Base-by-base conservation (phyloP, 2,329 filamentous ascomycete species). In the Ambrosiella xylebori region DNA sequence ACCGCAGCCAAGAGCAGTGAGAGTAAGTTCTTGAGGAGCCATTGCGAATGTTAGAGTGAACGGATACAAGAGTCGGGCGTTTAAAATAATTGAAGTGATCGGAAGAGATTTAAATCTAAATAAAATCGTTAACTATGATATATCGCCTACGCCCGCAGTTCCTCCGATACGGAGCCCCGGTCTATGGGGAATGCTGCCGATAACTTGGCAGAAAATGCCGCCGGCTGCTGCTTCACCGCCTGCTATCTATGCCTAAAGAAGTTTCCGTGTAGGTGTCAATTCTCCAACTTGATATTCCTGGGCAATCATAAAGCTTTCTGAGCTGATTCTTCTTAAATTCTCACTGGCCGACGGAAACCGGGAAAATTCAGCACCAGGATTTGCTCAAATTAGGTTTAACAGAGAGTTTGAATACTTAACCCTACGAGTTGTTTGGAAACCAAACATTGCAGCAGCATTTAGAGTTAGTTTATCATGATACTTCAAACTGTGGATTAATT, bases 1-100 rank as follows among this genome's bases (percentile, higher is more conserved):
- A 86, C 86, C 88, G 70, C 86, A 93, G 65, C 88, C 88, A 60
- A 95, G 76, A 62, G 93, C 80, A 61, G 87, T 80, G 72, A 94
- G 76, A 63, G 86, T 91, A 63, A 89, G 77, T 64, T 76, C 74
- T 17, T 53, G 49, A 56, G 51, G 38, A 52, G 59, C 39, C 51
- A 54, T 54, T 50, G 37, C 27, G 36, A 39, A 8, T 13, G 27
- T 19, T 41, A 5, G 39, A 11, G 39, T 57, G 12, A 40, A 27
- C 17, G 19, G 35, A 36, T 17, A 2, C 19, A 12, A 36, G 27
- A 15, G 9, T n/a, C 19, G 5, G 11, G 44, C 19, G 44, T 47
- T 47, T 47, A 15, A 47, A n/a, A 47, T 2, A 47, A 15, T 17
- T 15, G n/a, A 47, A 15, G 19, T 27, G 5, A 27, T 27, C 27